Conservation (phyloP, 441 rosid species). For the Omphalea diandra region DNA sequence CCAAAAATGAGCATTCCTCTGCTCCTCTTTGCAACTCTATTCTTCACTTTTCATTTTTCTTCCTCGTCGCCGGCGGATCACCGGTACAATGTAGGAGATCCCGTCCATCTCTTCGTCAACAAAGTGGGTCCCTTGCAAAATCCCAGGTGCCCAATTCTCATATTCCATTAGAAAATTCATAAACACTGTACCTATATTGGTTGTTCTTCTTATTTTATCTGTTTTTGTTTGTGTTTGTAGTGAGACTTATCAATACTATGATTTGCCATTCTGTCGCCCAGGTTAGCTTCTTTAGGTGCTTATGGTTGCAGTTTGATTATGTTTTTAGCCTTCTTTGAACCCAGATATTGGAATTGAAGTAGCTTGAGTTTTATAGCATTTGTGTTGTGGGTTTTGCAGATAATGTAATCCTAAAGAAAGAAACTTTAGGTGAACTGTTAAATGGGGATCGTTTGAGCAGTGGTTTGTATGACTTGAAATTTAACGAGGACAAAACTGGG, state of each 20-base stretch:
- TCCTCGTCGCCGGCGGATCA: slow-evolving; percentile 36
- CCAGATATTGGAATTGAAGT: slow-evolving; percentile 17
- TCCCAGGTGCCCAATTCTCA: slow-evolving; percentile 26
- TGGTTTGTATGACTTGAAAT: slow-evolving; percentile 51
- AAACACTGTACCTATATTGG: background rate
- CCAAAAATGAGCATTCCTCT: slow-evolving; percentile 8
- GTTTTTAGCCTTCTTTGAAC: background rate
- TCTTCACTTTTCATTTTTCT: slow-evolving; percentile 25
- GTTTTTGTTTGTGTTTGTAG: slow-evolving; percentile 43
- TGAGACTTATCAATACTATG: slow-evolving; percentile 80
- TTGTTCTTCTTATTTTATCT: background rate
- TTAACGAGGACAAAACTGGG: slow-evolving; percentile 46
- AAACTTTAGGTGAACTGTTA: slow-evolving; percentile 79
- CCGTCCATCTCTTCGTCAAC: slow-evolving; percentile 27
- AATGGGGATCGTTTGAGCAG: slow-evolving; percentile 69
- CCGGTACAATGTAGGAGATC: slow-evolving; percentile 44
- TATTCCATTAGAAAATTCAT: background rate
- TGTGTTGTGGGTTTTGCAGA: slow-evolving; percentile 40
- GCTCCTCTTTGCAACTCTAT: slow-evolving; percentile 14
- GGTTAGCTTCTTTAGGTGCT: slow-evolving; percentile 51
- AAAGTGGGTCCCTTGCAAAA: slow-evolving; percentile 33
- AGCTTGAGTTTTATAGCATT: slow-evolving; percentile 19
- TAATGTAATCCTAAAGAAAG: slow-evolving; percentile 46
- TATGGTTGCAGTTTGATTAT: background rate
- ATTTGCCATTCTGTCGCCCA: slow-evolving; percentile 77